Evolutionary conservation across 208 protist genomes (phyloP), one percentile per base, ranked within the genome.

Genomic region (Trichomonas vaginalis): DNA sequence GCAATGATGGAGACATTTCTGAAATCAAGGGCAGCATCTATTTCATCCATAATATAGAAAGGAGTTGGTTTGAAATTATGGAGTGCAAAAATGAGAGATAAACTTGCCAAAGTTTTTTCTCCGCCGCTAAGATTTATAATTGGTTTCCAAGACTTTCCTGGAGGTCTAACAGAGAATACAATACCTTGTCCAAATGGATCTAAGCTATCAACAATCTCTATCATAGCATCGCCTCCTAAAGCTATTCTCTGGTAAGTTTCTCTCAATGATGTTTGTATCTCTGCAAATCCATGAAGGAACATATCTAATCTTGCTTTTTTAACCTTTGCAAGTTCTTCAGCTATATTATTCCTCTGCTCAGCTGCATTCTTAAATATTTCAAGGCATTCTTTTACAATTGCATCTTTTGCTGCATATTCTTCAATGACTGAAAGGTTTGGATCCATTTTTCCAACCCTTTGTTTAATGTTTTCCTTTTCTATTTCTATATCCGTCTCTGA

Each of bases 1-100:
- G 99, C 99, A 27, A 99, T 98, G 96, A 99, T 99, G 27, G 98
- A 99, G 10, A 99, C 98, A 96, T 99, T 99, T 61, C 98, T 98
- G 97, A 99, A 99, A 97, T 99, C 99, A 15, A 99, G 97, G 10
- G 99, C 99, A 27, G 99, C 99, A 97, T 99, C 99, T 95, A 99
- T 99, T 97, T 99, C 99, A 97, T 99, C 99, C 99, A 99, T 99
- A 70, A 99, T 98, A 97, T 99, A 99, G 49, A 99, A 96, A 35
- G 96, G 96, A 0, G 96, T 96, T 79, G 97, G 99, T 97, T 99
- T 99, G 97, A 99, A 99, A 97, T 99, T 98, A 97, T 99, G 99
- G 27, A 99, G 98, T 32, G 99, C 98, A 97, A 99, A 99, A 46
- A 99, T 96, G 0, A 97, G 48, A 42, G 96, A 70, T 17, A 97